Conservation (phyloP, 1,284 basidiomycete species). For the Leccinum fuscescens region DNA sequence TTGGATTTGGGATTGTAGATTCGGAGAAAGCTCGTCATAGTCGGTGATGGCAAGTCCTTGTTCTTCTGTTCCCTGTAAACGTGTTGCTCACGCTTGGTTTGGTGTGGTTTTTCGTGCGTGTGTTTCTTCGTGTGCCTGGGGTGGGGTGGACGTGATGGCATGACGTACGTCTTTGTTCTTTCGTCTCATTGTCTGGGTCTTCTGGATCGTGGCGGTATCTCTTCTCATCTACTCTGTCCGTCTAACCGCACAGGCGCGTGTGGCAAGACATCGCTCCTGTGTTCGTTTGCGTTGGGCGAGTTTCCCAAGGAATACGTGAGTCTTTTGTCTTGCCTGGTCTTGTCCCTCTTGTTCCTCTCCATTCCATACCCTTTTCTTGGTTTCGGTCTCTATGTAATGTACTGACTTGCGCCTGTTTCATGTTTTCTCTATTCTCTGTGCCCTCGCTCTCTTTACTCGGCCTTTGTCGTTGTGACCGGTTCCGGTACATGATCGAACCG, state of each 20-base stretch:
- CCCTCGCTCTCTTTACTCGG: not conserved
- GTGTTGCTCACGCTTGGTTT: not conserved
- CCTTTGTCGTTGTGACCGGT: not conserved
- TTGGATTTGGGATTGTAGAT: slow-evolving; percentile 48
- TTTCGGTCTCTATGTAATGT: not conserved
- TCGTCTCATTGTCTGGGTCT: not conserved
- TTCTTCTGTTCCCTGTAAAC: not conserved
- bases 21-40: slow-evolving; percentile 88
- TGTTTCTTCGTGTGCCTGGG: not conserved
- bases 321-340: not conserved
- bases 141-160: not conserved
- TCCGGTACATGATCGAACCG: not conserved
- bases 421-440: not conserved
- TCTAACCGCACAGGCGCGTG: slow-evolving; percentile 60
- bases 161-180: not conserved
- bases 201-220: not conserved
- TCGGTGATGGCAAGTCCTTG: slow-evolving; percentile 76
- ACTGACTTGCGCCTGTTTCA: not conserved
- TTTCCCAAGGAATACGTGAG: slow-evolving; percentile 95
- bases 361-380: not conserved
- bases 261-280: slow-evolving; percentile 81
- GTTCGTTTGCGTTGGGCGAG: slow-evolving; percentile 92
- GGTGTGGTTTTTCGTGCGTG: not conserved
- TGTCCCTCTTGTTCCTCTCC: not conserved
- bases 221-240: not conserved